phyloP scores from a whole-genome alignment of 139 green algal genomes.

The Chlorella sorokiniana region DNA sequence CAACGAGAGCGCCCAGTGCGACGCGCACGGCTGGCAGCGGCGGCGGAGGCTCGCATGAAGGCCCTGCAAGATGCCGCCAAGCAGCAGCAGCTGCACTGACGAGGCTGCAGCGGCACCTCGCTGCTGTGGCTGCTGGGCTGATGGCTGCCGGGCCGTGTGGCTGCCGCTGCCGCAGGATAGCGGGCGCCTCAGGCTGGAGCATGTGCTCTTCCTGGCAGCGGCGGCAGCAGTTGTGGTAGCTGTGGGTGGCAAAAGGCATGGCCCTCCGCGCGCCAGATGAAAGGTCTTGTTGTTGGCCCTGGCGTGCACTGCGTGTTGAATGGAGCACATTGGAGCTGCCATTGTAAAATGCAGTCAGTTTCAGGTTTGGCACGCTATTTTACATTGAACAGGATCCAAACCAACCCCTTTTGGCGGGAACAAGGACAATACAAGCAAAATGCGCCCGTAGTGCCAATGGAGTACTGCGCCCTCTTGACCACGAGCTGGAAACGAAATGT shows the following conservation, averaged over 20 bases:
- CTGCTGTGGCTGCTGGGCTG: background rate
- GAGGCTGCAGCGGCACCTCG: background rate
- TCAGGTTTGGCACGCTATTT: no score
- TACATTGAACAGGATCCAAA: no score
- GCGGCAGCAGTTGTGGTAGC: slow-evolving; percentile 3
- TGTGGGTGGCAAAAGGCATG: background rate
- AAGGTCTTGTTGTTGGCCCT: background rate
- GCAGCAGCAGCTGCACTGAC: slow-evolving; percentile 54
- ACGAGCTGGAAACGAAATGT: no score
- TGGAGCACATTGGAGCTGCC: no score
- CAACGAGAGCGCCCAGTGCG: slow-evolving; percentile 53
- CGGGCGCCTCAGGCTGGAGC: background rate
- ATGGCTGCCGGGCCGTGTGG: background rate
- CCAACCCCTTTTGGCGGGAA: no score
- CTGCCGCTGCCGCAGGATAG: background rate
- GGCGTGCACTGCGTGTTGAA: no score
- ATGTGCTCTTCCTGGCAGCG: slow-evolving; percentile 1
- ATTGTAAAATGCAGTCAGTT: no score
- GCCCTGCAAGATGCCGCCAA: slow-evolving; percentile 56
- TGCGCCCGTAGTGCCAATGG: no score
- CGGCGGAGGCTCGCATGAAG: slow-evolving; percentile 77
- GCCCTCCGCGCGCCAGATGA: background rate
- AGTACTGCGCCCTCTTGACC: no score
- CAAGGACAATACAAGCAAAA: no score
- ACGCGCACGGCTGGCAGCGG: slow-evolving; percentile 72